These are phyloP conservation scores for Gynostemma pentaphyllum DNA, from an alignment of 306 rosid species.

Conservation along the genomic window DNA sequence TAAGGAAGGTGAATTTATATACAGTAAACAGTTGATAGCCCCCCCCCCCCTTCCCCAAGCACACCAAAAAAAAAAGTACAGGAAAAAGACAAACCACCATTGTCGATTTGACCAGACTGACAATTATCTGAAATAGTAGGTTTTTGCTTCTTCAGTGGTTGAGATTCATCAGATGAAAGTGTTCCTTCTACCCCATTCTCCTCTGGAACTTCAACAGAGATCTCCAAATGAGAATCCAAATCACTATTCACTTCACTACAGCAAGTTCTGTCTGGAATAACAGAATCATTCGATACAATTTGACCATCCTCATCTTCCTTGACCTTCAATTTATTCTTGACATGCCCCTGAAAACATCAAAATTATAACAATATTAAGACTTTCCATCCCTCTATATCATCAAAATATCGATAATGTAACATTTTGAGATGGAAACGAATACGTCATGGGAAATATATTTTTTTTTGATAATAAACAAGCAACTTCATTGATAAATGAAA, in stretches of 20 bases:
- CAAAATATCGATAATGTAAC: too few species aligned
- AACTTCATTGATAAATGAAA: too few species aligned
- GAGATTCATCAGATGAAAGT: constrained; percentile 27
- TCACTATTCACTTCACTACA: constrained; percentile 21
- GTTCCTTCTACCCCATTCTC: constrained; percentile 23
- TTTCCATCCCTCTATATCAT: too few species aligned
- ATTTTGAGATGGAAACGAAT: background rate
- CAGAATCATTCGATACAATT: constrained; percentile 20
- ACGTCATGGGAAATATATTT: background rate
- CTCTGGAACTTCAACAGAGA: constrained; percentile 23
- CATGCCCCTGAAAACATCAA: constrained; percentile 19
- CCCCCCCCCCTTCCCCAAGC: too few species aligned
- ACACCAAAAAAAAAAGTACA: background rate
- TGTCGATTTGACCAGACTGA: constrained; percentile 21
- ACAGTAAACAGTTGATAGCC: background rate
- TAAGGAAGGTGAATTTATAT: background rate
- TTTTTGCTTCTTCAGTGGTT: constrained; percentile 57
- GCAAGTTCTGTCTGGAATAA: constrained; percentile 35
- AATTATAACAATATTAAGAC: background rate
- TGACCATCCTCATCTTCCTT: constrained; percentile 26
- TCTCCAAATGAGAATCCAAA: constrained; percentile 34
- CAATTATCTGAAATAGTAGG: constrained; percentile 23
- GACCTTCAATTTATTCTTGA: constrained; percentile 28
- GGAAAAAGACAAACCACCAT: constrained; percentile 37
- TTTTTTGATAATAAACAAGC: too few species aligned